phyloP scores from a whole-genome alignment of 306 rosid genomes.

The Comarum palustre region DNA sequence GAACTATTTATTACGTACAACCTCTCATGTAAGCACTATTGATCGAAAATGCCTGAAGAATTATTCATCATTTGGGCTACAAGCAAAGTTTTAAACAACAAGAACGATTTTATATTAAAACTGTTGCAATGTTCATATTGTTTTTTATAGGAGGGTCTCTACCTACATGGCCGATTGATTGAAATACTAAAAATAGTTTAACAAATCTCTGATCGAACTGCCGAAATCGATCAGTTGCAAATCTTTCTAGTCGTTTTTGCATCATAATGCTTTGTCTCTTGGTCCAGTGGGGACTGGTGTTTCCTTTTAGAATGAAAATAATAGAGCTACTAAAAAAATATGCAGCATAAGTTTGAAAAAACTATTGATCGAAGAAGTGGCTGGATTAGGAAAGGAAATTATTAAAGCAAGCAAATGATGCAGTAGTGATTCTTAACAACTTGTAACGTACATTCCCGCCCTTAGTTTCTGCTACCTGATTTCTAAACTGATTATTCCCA shows the following conservation, averaged over 20 bases:
- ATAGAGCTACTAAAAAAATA: background rate
- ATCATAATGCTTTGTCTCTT: conserved; percentile 19
- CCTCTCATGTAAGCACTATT: background rate
- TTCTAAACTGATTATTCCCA: conserved; percentile 23
- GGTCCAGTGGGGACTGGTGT: conserved; percentile 35
- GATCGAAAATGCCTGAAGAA: background rate
- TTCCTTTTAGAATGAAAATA: conserved; percentile 11
- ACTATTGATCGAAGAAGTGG: conserved; percentile 15
- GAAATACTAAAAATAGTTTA: background rate
- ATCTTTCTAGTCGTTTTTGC: conserved; percentile 20
- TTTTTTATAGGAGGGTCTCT: background rate
- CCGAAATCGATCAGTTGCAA: background rate
- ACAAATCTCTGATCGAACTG: conserved; percentile 1
- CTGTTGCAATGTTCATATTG: background rate
- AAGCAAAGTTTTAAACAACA: background rate
- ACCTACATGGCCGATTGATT: background rate
- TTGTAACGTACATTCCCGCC: conserved; percentile 38
- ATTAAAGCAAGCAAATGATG: conserved; percentile 22
- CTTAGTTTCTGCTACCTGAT: conserved; percentile 53
- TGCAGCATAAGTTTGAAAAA: background rate
- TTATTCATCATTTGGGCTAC: background rate
- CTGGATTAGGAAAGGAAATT: conserved; percentile 9
- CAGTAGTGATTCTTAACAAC: conserved; percentile 20
- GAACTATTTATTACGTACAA: too few relatives aligned
- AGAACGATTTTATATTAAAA: background rate